These are phyloP conservation scores for apple (Malus domestica) DNA, from an alignment of 306 rosid species.

Conservation along the genomic window DNA sequence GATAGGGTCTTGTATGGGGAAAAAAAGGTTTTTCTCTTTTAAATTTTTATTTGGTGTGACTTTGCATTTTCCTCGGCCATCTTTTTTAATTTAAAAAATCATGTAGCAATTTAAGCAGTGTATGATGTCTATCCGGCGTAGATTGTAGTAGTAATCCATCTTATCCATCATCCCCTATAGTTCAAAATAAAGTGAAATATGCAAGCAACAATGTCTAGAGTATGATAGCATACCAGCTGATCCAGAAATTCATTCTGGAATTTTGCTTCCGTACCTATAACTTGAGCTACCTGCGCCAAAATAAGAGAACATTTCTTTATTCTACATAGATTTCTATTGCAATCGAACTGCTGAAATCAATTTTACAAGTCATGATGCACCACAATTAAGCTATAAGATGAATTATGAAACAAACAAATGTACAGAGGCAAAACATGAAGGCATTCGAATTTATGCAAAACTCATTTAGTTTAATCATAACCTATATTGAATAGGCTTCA, in stretches of 20 bases:
- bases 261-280: constrained; percentile 69
- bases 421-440: not conserved
- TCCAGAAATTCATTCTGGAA: constrained; percentile 58
- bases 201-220: constrained; percentile 4
- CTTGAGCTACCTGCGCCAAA: constrained; percentile 76
- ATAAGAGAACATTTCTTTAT: constrained; percentile 1
- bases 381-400: not conserved
- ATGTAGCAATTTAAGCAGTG: not conserved
- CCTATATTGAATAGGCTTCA: not conserved
- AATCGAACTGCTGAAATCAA: not conserved
- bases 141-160: not conserved
- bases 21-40: not conserved
- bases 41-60: not conserved
- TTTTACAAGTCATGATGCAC: not conserved
- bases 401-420: not conserved
- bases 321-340: not conserved
- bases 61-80: not conserved
- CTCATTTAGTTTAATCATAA: not conserved
- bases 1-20: too few species aligned
- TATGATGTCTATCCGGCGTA: not conserved
- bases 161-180: not conserved
- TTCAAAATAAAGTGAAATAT: constrained; percentile 1
- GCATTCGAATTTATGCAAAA: not conserved
- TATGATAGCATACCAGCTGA: constrained; percentile 50
- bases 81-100: not conserved